Percentiles rank a stretch among this genome's conserved stretches.
These are phyloP conservation scores for Fusarium nodosum DNA, from an alignment of 2,329 filamentous ascomycete genomes.

Conservation along the genomic window DNA sequence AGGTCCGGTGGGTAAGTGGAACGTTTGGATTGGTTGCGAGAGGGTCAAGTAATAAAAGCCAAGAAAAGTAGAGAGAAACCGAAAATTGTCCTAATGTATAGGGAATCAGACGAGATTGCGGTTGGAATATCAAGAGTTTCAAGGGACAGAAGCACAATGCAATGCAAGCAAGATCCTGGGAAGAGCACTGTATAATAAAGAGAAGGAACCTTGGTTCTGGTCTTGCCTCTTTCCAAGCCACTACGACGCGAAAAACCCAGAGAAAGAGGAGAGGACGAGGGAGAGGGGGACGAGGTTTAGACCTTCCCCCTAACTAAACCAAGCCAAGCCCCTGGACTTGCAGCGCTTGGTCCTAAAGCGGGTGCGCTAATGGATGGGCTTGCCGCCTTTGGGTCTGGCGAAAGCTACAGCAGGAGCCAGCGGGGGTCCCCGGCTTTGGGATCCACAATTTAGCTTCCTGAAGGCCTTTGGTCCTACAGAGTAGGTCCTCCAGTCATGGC, in stretches of 20 bases:
- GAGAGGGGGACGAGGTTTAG: constrained; percentile 19
- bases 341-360: constrained; percentile 46
- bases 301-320: constrained; percentile 34
- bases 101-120: constrained; percentile 31
- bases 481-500: constrained; percentile 3
- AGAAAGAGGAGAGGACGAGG: constrained; percentile 17
- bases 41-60: constrained; percentile 24
- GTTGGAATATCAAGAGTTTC: constrained; percentile 15
- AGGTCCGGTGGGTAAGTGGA: constrained; percentile 27
- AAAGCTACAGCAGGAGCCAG: constrained; percentile 27
- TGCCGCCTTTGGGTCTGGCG: constrained; percentile 45
- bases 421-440: constrained; percentile 27
- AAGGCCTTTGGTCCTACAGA: not conserved
- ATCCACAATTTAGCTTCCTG: constrained; percentile 11
- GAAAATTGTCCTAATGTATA: constrained; percentile 18
- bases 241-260: not conserved
- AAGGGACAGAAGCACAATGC: constrained; percentile 22
- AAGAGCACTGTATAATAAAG: constrained; percentile 1
- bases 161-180: constrained; percentile 1
- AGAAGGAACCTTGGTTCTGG: constrained; percentile 18
- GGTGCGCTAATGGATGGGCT: constrained; percentile 42
- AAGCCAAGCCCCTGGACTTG: constrained; percentile 27
- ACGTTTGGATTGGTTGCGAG: constrained; percentile 23
- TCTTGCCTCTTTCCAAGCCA: constrained; percentile 6
- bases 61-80: constrained; percentile 33